Evolutionary conservation across 768 basidiomycete genomes (phyloP).

Genomic region (Pleurotus salmoneostramineus): DNA sequence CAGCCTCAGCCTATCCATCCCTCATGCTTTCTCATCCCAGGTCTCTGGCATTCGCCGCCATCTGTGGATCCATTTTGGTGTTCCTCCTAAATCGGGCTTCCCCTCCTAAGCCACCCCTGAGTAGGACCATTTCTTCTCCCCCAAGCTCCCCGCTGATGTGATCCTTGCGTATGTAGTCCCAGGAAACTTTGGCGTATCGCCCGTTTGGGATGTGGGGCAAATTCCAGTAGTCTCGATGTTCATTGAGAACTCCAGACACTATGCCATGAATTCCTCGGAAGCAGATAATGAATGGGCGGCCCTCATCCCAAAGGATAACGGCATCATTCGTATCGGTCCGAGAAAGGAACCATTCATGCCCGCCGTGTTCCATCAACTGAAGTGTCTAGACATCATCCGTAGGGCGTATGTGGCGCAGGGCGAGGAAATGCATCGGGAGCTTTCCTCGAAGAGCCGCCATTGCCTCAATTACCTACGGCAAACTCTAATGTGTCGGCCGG

Average conservation of each 20-base stretch:
- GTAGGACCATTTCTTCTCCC: background rate
- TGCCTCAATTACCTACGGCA: slow-evolving; percentile 31
- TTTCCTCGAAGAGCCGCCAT: slow-evolving; percentile 15
- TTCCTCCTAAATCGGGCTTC: background rate
- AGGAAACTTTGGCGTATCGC: background rate
- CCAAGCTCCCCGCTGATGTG: background rate
- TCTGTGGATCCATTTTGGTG: background rate
- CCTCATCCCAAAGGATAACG: background rate
- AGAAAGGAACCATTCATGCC: background rate
- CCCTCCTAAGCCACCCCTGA: background rate
- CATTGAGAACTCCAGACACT: slow-evolving; percentile 7
- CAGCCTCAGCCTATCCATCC: background rate
- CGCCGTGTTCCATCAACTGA: slow-evolving; percentile 33
- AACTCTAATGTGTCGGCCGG: slow-evolving; percentile 23
- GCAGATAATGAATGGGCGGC: slow-evolving; percentile 1
- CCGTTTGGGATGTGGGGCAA: slow-evolving; percentile 4
- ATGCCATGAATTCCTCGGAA: background rate
- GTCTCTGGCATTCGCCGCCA: background rate
- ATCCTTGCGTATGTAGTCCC: background rate
- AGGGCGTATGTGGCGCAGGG: slow-evolving; percentile 14
- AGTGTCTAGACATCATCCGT: slow-evolving; percentile 32
- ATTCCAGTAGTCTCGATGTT: slow-evolving; percentile 2
- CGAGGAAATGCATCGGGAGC: background rate
- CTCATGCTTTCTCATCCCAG: background rate
- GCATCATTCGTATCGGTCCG: slow-evolving; percentile 1